These are phyloP conservation scores for Cucurbita pepo DNA, from an alignment of 306 rosid genomes.

Conservation along the genomic window DNA sequence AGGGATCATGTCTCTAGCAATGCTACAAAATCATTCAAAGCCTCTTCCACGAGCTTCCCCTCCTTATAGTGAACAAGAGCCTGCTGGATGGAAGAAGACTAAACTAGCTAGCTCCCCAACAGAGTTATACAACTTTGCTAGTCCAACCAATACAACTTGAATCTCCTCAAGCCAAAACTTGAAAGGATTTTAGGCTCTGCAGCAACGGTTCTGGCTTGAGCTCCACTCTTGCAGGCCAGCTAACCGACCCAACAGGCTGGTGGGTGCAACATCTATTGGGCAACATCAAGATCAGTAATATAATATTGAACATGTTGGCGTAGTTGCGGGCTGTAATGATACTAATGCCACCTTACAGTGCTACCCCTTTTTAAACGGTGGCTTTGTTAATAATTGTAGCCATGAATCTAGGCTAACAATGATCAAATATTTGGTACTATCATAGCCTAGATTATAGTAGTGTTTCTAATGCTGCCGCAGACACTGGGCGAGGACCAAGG, in stretches of 20 bases:
- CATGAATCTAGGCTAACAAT: conserved; percentile 3
- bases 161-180: conserved; percentile 23
- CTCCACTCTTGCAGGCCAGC: conserved; percentile 49
- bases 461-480: neutral
- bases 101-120: too few species aligned
- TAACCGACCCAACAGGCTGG: conserved; percentile 59
- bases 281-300: conserved; percentile 1
- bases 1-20: conserved; percentile 34
- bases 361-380: neutral
- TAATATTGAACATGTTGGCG: neutral
- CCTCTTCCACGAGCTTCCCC: conserved; percentile 23
- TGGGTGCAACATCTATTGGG: conserved; percentile 6
- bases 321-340: neutral
- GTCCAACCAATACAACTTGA: too few species aligned
- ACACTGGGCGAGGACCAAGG: neutral
- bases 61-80: conserved; percentile 29
- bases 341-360: conserved; percentile 16
- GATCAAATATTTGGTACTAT: neutral
- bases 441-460: neutral
- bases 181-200: conserved; percentile 24
- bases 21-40: conserved; percentile 37
- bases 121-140: too few species aligned
- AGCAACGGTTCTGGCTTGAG: conserved; percentile 37
- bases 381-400: neutral
- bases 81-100: conserved; percentile 35